Base-by-base conservation (phyloP, 352 stramenopile genomes). In the Blastocystis sp. region DNA sequence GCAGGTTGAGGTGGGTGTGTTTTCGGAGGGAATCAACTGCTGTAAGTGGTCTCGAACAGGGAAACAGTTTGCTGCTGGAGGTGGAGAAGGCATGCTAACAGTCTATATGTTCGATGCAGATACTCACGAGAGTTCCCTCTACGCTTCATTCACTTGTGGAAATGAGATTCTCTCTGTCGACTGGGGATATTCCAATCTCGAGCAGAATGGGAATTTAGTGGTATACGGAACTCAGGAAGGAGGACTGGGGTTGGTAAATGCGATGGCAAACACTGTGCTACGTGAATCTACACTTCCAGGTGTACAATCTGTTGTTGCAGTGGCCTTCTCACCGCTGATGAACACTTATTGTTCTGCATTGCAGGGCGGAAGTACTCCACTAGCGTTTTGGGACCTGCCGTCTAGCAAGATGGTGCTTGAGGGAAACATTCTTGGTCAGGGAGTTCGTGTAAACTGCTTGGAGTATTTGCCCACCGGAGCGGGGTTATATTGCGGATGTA, bases 1-100 rank as follows among this genome's bases (percentile, higher is more conserved):
- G 3, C 45, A 45, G 18, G 43, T 41, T 16, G 70, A 81, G 39
- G 70, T 81, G 39, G 70, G 70, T n/a, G 70, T 81, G 45, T 81
- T 81, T 20, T 81, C 70, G 3, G 70, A 81, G 70, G 50, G 70
- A 43, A 54, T 81, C 4, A 65, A 81, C 55, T 54, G 70, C 39
- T 81, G 70, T 2, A 50, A 81, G 24, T 81, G 70, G 70, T 81
- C 70, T n/a, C 70, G 70, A n/a, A 65, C 63, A 34, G 70, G 70
- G 45, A 50, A 43, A 18, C 70, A 65, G 5, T 81, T 81, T 34
- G 70, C 70, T 30, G 70, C 70, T 34, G 70, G 70, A 81, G 70
- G 70, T 1, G 70, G 70, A 8, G 70, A 81, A 41, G 70, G 70
- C 13, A 39, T 81, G 70, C 24, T 81, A 0, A 62, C 7, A 5